A percentile compares a stretch with the other conserved stretches of the same genome.
Evolutionary conservation across 2,329 filamentous ascomycete species (phyloP).

Genomic region (Dothideomycetes sp.): DNA sequence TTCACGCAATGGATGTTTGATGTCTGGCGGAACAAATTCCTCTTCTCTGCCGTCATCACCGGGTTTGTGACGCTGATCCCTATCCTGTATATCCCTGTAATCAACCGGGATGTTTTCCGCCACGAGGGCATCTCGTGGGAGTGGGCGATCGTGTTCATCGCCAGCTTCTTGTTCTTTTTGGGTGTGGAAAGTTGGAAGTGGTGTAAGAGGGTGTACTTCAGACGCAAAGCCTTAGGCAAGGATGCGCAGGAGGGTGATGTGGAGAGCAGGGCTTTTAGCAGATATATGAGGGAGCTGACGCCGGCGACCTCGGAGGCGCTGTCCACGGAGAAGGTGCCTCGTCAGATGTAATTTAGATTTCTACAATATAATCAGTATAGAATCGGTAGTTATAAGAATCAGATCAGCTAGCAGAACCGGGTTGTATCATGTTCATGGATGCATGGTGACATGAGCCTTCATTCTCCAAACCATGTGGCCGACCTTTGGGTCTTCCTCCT

Average conservation of each 20-base stretch:
- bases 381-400: no score
- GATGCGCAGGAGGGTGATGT: slow-evolving; percentile 7
- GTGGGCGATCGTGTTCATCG: slow-evolving; percentile 57
- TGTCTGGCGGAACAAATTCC: slow-evolving; percentile 61
- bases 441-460: no score
- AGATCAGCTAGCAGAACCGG: no score
- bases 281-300: slow-evolving; percentile 7
- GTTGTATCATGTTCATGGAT: no score
- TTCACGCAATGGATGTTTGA: slow-evolving; percentile 57
- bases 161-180: slow-evolving; percentile 49
- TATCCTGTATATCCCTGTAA: slow-evolving; percentile 52
- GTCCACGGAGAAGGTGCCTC: background rate
- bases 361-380: no score
- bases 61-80: slow-evolving; percentile 37
- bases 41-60: slow-evolving; percentile 33
- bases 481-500: no score
- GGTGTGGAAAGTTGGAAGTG: slow-evolving; percentile 59
- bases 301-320: slow-evolving; percentile 1
- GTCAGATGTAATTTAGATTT: no score
- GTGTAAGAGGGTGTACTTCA: slow-evolving; percentile 47
- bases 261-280: slow-evolving; percentile 11
- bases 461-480: no score
- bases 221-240: slow-evolving; percentile 8
- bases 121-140: slow-evolving; percentile 57
- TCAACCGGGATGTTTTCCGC: slow-evolving; percentile 56